These are phyloP conservation scores for Nephromyces sp. DNA, from an alignment of 169 alveolate genomes.

Conservation along the genomic window DNA sequence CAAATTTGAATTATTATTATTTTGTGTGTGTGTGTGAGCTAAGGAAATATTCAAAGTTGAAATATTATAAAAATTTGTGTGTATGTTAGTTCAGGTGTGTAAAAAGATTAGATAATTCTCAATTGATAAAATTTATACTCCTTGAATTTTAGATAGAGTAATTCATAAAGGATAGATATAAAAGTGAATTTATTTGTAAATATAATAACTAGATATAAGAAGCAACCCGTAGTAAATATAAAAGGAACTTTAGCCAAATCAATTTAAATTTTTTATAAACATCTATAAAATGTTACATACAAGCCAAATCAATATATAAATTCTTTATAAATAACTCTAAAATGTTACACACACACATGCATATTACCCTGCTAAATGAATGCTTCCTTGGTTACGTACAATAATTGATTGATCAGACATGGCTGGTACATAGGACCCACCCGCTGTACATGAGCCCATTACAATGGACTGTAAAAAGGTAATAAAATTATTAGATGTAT, in stretches of 20 bases:
- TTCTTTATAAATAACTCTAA: not conserved
- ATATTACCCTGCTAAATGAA: conserved; percentile 53
- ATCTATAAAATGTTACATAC: too few species aligned
- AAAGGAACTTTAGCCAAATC: too few species aligned
- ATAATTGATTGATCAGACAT: conserved; percentile 62
- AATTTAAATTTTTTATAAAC: too few species aligned
- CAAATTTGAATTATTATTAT: not conserved
- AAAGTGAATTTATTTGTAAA: too few species aligned
- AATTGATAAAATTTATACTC: too few species aligned
- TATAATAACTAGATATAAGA: too few species aligned
- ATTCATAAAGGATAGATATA: too few species aligned
- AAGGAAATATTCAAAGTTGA: not conserved
- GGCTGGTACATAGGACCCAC: conserved; percentile 80
- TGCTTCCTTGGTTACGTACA: conserved; percentile 65
- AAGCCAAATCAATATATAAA: not conserved
- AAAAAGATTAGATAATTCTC: too few species aligned
- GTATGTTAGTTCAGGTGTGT: too few species aligned
- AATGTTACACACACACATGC: not conserved
- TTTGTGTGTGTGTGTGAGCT: not conserved
- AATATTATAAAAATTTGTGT: not conserved
- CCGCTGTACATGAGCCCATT: conserved; percentile 76
- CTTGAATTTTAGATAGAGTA: too few species aligned
- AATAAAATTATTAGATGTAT: not conserved
- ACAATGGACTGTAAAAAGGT: conserved; percentile 46
- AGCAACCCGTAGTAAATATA: too few species aligned